These are phyloP conservation scores for Xylariaceae sp. DNA, from an alignment of 2,329 filamentous ascomycete genomes.

Conservation along the genomic window DNA sequence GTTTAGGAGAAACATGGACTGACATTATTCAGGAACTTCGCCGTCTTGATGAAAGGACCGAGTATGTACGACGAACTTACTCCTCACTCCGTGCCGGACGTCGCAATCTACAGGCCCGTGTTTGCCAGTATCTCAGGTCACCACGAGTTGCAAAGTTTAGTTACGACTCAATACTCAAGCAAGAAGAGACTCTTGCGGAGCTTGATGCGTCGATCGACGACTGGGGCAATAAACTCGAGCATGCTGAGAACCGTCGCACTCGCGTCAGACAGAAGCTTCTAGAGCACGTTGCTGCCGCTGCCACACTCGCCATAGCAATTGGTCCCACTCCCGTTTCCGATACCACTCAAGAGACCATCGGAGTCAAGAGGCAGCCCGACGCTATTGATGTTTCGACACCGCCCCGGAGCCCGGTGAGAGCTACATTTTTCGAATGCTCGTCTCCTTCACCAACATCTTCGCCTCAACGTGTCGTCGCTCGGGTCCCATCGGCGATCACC, in stretches of 20 bases:
- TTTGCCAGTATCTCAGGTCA: conserved; percentile 72
- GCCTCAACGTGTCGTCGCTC: conserved; percentile 48
- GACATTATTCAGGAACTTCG: conserved; percentile 57
- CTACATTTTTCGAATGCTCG: conserved; percentile 22
- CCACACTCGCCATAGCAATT: conserved; percentile 43
- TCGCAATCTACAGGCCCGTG: conserved; percentile 70
- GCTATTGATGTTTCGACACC: conserved; percentile 50
- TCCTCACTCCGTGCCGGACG: conserved; percentile 70
- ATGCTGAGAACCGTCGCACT: conserved; percentile 72
- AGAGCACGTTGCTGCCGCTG: conserved; percentile 73
- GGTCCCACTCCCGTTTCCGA: conserved; percentile 35
- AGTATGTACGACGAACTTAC: conserved; percentile 74
- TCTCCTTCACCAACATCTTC: conserved; percentile 41
- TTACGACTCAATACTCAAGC: conserved; percentile 70
- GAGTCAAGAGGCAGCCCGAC: conserved; percentile 33
- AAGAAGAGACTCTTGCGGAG: conserved; percentile 74
- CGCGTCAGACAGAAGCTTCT: conserved; percentile 75
- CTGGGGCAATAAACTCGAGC: conserved; percentile 76
- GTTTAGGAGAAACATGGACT: not conserved
- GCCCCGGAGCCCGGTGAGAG: conserved; percentile 55
- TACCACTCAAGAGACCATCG: conserved; percentile 40
- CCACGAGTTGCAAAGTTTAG: conserved; percentile 68
- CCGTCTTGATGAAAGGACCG: conserved; percentile 70
- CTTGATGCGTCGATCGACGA: conserved; percentile 76
- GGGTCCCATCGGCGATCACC: conserved; percentile 53